Base-by-base conservation (phyloP, 2,329 filamentous ascomycete genomes). In the Alternaria brassicicola region DNA sequence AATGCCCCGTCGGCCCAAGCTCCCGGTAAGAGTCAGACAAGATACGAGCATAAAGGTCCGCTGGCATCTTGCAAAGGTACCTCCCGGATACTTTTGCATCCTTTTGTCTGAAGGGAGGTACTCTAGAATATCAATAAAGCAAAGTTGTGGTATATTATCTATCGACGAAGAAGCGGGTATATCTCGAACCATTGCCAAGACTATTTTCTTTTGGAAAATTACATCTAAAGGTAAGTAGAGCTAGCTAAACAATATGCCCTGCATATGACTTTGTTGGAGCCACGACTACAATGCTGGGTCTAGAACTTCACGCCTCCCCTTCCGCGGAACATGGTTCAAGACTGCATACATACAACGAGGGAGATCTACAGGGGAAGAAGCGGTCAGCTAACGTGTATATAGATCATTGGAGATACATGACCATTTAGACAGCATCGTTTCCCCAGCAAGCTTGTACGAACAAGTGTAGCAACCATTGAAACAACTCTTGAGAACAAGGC, bases 311-410 rank as follows among this genome's bases (percentile, higher is more conserved):
- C 21, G 21, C 43, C 41, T 35, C 41, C n/a, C 28, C 19, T 47
- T 6, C 43, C 43, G 43, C 13, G 43, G 13, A 47, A 47, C 1
- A 17, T 12, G 25, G 6, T 21, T 30, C 30, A 35, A 6, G 30
- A 35, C 33, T n/a, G 6, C 42, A 25, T 41, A 28, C n/a, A 17
- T 7, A 6, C 5, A 33, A n/a, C 26, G 17, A 49, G 33, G 21
- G 21, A 26, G 47, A 49, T 38, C 31, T 17, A 38, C 47, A 49
- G 47, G 47, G 31, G 31, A 52, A 56, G 30, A 56, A 45, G 53
- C 53, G 53, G 53, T 56, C 53, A 56, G 47, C 53, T 56, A 56
- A 56, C 31, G 6, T 17, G 8, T 38, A 56, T 56, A 56, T 56
- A 56, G 47, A 35, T 17, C 30, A 8, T 35, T 25, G 9, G 9